Base-by-base conservation (phyloP, 2,329 filamentous ascomycete species). In the Basipetospora chlamydospora region DNA sequence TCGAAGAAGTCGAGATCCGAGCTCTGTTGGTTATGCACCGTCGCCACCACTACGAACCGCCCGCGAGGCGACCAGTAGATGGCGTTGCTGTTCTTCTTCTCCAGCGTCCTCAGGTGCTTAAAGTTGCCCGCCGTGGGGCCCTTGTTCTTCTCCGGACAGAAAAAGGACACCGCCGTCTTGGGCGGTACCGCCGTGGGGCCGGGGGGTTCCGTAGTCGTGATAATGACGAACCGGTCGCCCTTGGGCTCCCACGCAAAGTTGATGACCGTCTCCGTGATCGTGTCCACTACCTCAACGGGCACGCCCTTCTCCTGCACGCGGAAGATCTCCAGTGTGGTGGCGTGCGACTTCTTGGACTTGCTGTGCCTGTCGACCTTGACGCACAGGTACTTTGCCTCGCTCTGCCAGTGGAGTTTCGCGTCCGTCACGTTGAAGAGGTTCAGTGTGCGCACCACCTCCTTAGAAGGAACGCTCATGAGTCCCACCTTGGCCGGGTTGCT, bases 221-320 rank as follows among this genome's bases (percentile, higher is more conserved):
- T 98, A 53, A 95, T 79, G 46, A 95, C 86, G 57, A 98, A 98
- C 26, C 90, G 80, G 58, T 93, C 87, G 43, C 90, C 90, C 66
- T 95, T 95, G 44, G 90, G 90, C 56, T 98, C 90, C 90, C 90
- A 98, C 8, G 90, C 86, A 55, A 98, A 98, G 68, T 98, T 98
- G 64, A 98, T 93, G 48, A 98, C 90, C 1, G 87, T 94, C 53
- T 96, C 90, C 64, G 96, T 96, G 62, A 98, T 82, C 37, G 80
- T 86, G 60, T 98, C 90, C 35, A 98, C 86, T 39, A 96, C 90
- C 60, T 98, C 90, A 38, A 98, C 88, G 1, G 90, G 90, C 2
- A 98, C 90, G 47, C 90, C 88, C 73, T 98, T 98, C 61, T 98
- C 90, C 56, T 76, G 79, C 48, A 98, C 75, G 42, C 90, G 84